phyloP scores from a whole-genome alignment of 192 early-diverging fungal species.

The Coemansia sp. region DNA sequence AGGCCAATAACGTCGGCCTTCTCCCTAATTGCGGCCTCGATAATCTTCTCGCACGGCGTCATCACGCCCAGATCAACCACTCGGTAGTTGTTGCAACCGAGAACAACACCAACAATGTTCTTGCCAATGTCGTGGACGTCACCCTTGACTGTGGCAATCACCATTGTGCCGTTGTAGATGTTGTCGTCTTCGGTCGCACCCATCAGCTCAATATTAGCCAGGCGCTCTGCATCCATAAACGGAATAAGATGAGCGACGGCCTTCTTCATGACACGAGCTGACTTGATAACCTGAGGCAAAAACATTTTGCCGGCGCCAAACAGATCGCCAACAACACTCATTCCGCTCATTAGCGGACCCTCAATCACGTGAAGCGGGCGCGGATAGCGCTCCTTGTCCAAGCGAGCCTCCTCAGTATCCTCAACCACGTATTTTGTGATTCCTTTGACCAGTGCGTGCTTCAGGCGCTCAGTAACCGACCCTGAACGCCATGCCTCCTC shows the following conservation, averaged over 20 bases:
- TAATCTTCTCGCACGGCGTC: conserved; percentile 92
- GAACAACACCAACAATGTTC: conserved; percentile 95
- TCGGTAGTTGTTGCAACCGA: conserved; percentile 97
- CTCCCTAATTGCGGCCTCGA: conserved; percentile 81
- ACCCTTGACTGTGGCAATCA: conserved; percentile 96
- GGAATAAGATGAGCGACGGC: conserved; percentile 96
- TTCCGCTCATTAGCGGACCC: conserved; percentile 93
- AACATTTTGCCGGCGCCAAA: conserved; percentile 98
- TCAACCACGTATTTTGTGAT: conserved; percentile 90
- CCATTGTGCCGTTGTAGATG: conserved; percentile 84
- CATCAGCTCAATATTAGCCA: conserved; percentile 63
- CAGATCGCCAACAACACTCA: conserved; percentile 91
- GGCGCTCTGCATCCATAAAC: conserved; percentile 89
- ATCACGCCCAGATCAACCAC: conserved; percentile 96
- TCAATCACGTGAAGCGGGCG: conserved; percentile 95
- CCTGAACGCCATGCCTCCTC: conserved; percentile 84
- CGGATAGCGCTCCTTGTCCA: conserved; percentile 71
- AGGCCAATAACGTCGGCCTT: conserved; percentile 94
- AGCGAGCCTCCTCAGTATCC: conserved; percentile 91
- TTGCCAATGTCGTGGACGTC: conserved; percentile 99
- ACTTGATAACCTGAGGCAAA: conserved; percentile 97
- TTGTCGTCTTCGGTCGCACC: conserved; percentile 61
- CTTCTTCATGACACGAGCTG: conserved; percentile 95
- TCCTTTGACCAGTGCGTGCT: conserved; percentile 88
- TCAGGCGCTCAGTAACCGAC: conserved; percentile 73